phyloP scores from a whole-genome alignment of 2,329 filamentous ascomycete genomes.

The Colletotrichum euphorbiae region DNA sequence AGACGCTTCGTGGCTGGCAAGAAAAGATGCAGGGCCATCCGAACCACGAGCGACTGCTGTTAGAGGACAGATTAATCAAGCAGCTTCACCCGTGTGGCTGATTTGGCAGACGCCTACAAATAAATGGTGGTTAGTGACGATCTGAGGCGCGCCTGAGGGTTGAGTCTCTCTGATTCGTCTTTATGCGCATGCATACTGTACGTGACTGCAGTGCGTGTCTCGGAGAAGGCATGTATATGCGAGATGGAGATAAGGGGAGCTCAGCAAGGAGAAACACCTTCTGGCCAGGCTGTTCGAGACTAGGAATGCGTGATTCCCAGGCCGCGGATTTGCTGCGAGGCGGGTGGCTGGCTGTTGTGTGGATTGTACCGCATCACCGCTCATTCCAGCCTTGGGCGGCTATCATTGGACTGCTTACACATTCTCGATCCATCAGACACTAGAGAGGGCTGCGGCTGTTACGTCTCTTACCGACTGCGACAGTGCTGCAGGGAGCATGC shows the following conservation, averaged over 20 bases:
- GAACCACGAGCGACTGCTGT: not conserved
- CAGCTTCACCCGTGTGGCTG: slow-evolving; percentile 10
- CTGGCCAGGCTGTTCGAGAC: slow-evolving; percentile 1
- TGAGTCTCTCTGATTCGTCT: not conserved
- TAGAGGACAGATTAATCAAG: not conserved
- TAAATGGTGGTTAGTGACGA: not conserved
- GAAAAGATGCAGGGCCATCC: not conserved
- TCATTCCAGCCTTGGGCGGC: slow-evolving; percentile 18
- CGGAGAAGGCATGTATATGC: slow-evolving; percentile 31
- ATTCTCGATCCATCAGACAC: not conserved
- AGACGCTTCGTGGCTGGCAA: not conserved
- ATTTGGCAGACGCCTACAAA: slow-evolving; percentile 28
- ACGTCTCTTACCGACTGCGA: not conserved
- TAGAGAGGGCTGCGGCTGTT: not conserved
- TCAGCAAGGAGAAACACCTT: not conserved
- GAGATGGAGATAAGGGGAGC: slow-evolving; percentile 14
- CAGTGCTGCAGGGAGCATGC: not conserved
- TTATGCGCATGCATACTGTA: slow-evolving; percentile 11
- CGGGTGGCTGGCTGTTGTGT: slow-evolving; percentile 6
- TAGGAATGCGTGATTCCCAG: slow-evolving; percentile 22
- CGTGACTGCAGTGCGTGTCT: slow-evolving; percentile 25
- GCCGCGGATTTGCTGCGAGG: not conserved
- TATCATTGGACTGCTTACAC: not conserved
- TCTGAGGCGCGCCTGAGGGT: not conserved
- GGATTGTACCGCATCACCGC: slow-evolving; percentile 28